Percentiles rank a stretch among this genome's conserved stretches.
These are phyloP conservation scores for Hymenochaete sp. DNA, from an alignment of 1,284 basidiomycete species.

Conservation along the genomic window DNA sequence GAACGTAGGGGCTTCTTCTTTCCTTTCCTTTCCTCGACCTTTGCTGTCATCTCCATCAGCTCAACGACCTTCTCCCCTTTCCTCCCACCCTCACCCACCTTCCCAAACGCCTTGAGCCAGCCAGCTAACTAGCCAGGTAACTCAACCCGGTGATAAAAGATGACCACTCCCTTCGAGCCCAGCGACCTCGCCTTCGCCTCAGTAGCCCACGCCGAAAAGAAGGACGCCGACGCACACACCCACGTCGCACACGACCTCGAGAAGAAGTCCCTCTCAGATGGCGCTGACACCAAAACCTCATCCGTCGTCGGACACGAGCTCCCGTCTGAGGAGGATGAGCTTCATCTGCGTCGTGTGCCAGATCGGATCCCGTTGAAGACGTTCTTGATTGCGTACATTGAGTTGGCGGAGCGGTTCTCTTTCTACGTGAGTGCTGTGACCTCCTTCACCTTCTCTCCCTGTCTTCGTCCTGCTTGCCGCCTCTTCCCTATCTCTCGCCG, in stretches of 20 bases:
- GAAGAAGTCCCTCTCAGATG: background rate
- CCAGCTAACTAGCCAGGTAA: background rate
- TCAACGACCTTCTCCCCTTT: too few species aligned
- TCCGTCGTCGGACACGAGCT: constrained; percentile 33
- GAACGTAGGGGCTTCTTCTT: too few species aligned
- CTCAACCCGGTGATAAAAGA: background rate
- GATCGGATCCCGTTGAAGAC: constrained; percentile 58
- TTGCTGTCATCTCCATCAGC: too few species aligned
- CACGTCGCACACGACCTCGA: background rate
- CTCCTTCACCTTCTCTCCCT: too few species aligned
- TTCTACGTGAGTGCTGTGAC: constrained; percentile 44
- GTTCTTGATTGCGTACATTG: constrained; percentile 61
- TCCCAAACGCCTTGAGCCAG: too few species aligned
- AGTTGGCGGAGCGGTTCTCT: constrained; percentile 73
- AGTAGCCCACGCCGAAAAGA: background rate
- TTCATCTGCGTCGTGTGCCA: constrained; percentile 52
- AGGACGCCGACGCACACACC: background rate
- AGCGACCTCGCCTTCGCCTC: background rate
- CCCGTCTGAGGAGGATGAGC: constrained; percentile 62
- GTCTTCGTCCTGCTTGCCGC: too few species aligned
- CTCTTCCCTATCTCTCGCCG: too few species aligned
- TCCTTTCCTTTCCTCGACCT: too few species aligned
- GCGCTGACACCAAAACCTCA: background rate
- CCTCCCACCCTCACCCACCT: too few species aligned
- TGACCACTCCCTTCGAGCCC: background rate